phyloP scores from a whole-genome alignment of 345 rosid genomes.

The Lumnitzera littorea region DNA sequence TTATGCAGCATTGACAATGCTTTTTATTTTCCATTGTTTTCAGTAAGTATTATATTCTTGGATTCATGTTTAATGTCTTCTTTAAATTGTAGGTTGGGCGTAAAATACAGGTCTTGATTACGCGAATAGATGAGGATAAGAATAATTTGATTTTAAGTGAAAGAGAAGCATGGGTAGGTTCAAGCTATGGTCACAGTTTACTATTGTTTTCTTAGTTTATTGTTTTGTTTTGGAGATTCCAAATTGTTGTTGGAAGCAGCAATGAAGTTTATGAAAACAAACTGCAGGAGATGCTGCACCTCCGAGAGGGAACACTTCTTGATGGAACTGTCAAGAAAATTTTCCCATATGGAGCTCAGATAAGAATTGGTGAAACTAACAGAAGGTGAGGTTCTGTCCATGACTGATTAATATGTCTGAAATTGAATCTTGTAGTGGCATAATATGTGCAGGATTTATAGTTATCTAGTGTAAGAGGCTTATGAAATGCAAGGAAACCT shows the following conservation, averaged over 20 bases:
- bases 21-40: no score
- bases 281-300: slow-evolving; percentile 65
- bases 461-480: not conserved
- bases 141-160: slow-evolving; percentile 81
- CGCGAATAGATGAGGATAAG: slow-evolving; percentile 55
- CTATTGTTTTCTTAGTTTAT: not conserved
- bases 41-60: not conserved
- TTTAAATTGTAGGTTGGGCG: slow-evolving; percentile 58
- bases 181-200: slow-evolving; percentile 1
- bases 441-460: not conserved
- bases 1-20: no score
- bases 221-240: slow-evolving; percentile 1
- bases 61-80: slow-evolving; percentile 6
- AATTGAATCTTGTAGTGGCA: slow-evolving; percentile 6
- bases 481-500: not conserved
- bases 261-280: not conserved
- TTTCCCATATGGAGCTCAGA: slow-evolving; percentile 84
- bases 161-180: slow-evolving; percentile 73
- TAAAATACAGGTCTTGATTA: slow-evolving; percentile 41
- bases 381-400: slow-evolving; percentile 49
- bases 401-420: not conserved
- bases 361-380: slow-evolving; percentile 67
- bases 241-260: not conserved
- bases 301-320: slow-evolving; percentile 80
- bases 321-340: slow-evolving; percentile 75